phyloP scores from a whole-genome alignment of 495 filamentous ascomycete species.

The Xylaria bambusicola region DNA sequence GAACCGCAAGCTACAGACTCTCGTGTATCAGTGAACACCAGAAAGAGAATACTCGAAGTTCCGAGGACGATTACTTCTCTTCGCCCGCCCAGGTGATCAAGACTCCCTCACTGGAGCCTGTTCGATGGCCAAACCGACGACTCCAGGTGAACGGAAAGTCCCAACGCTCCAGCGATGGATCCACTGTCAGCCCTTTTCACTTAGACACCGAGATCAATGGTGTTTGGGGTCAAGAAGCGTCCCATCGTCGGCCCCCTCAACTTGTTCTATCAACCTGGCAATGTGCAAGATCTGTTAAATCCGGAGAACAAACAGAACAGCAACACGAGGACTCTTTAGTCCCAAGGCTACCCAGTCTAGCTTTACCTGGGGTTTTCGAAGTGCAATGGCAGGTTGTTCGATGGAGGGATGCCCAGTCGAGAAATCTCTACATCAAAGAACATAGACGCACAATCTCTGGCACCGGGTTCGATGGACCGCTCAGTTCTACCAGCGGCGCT shows the following conservation, averaged over 20 bases:
- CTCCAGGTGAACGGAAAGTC: conserved; percentile 17
- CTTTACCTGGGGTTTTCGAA: not conserved
- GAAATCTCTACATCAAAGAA: not conserved
- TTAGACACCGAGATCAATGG: conserved; percentile 9
- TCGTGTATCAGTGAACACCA: conserved; percentile 26
- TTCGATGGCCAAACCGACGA: conserved; percentile 13
- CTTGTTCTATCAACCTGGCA: conserved; percentile 3
- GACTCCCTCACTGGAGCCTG: conserved; percentile 10
- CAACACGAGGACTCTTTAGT: not conserved
- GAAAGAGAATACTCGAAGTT: conserved; percentile 32
- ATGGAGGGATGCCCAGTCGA: not conserved
- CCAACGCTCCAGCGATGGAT: conserved; percentile 21
- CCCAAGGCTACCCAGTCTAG: not conserved
- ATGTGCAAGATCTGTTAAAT: not conserved
- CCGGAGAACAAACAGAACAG: not conserved
- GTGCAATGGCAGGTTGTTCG: conserved; percentile 10
- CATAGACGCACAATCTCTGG: conserved; percentile 15
- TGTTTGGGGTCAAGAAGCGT: not conserved
- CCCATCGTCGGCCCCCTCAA: not conserved
- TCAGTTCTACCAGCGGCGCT: conserved; percentile 27
- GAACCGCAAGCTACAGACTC: conserved; percentile 25
- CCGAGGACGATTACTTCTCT: conserved; percentile 26
- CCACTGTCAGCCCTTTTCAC: conserved; percentile 26
- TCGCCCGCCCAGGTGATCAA: conserved; percentile 13
- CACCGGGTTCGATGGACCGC: conserved; percentile 31